Percentiles rank a stretch among this genome's conserved stretches.
These are phyloP conservation scores for Russula brevipes DNA, from an alignment of 768 basidiomycete genomes.

Conservation along the genomic window DNA sequence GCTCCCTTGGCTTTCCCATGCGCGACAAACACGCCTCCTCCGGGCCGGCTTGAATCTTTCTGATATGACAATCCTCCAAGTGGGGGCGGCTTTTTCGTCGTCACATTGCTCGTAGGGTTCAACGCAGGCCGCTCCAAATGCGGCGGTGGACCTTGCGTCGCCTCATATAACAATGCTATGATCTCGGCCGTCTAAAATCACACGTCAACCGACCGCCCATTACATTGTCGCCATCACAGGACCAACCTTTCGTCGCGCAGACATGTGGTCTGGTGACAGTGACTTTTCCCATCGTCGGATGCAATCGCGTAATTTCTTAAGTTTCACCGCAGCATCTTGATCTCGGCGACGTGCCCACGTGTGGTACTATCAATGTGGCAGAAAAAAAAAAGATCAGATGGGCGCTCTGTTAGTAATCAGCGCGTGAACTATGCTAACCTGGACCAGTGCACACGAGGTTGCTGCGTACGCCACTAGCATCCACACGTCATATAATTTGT, in stretches of 20 bases:
- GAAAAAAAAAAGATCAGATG: not conserved
- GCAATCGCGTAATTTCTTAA: conserved; percentile 78
- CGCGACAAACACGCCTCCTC: conserved; percentile 83
- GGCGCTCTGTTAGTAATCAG: not conserved
- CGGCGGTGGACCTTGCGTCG: conserved; percentile 72
- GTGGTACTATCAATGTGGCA: conserved; percentile 60
- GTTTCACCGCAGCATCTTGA: conserved; percentile 61
- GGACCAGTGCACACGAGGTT: conserved; percentile 84
- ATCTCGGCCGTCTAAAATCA: conserved; percentile 77
- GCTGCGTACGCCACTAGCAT: conserved; percentile 81
- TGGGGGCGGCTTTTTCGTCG: conserved; percentile 47
- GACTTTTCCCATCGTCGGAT: conserved; percentile 83
- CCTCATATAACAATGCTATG: conserved; percentile 85
- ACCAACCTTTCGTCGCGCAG: conserved; percentile 79
- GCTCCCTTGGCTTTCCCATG: conserved; percentile 31
- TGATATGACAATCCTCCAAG: conserved; percentile 59
- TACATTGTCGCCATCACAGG: conserved; percentile 27
- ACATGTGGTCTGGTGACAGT: conserved; percentile 91
- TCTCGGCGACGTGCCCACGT: conserved; percentile 87
- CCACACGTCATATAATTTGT: conserved; percentile 81
- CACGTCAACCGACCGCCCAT: conserved; percentile 10
- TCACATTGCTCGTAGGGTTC: conserved; percentile 75
- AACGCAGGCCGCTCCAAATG: conserved; percentile 51
- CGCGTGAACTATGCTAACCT: conserved; percentile 46
- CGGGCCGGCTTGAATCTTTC: conserved; percentile 74